A percentile compares a stretch with the other conserved stretches of the same genome.
These are phyloP conservation scores for Verticillium albo-atrum DNA, from an alignment of 2,329 filamentous ascomycete genomes.

Conservation along the genomic window DNA sequence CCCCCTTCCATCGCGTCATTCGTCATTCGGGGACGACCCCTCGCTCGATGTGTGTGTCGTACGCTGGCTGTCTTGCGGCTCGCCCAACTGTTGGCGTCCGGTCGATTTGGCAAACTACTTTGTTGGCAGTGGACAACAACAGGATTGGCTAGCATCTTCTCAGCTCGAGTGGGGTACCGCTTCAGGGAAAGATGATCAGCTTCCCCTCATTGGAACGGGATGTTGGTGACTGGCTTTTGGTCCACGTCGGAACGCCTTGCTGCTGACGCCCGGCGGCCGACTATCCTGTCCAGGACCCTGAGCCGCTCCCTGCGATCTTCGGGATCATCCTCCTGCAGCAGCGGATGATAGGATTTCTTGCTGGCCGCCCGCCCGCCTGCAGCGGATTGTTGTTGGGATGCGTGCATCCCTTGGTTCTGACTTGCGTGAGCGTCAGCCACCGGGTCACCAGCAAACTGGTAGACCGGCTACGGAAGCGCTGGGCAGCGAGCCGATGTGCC, in stretches of 20 bases:
- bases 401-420: neutral
- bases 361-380: neutral
- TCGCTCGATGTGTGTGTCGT: neutral
- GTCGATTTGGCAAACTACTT: neutral
- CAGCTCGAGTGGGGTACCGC: neutral
- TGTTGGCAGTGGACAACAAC: neutral
- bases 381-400: neutral
- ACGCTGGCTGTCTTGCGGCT: neutral
- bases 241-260: neutral
- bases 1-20: neutral
- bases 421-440: neutral
- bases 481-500: neutral
- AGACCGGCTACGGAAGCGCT: neutral
- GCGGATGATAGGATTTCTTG: too few relatives aligned
- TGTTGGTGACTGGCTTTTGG: neutral
- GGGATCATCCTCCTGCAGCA: neutral
- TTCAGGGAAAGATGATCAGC: neutral
- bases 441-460: neutral
- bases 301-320: neutral
- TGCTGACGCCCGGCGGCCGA: neutral
- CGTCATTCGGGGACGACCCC: neutral
- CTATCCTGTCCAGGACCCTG: neutral
- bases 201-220: neutral
- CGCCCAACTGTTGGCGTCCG: neutral
- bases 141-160: neutral